These are phyloP conservation scores for Ophiostoma quercus DNA, from an alignment of 2,329 filamentous ascomycete species.

Conservation along the genomic window DNA sequence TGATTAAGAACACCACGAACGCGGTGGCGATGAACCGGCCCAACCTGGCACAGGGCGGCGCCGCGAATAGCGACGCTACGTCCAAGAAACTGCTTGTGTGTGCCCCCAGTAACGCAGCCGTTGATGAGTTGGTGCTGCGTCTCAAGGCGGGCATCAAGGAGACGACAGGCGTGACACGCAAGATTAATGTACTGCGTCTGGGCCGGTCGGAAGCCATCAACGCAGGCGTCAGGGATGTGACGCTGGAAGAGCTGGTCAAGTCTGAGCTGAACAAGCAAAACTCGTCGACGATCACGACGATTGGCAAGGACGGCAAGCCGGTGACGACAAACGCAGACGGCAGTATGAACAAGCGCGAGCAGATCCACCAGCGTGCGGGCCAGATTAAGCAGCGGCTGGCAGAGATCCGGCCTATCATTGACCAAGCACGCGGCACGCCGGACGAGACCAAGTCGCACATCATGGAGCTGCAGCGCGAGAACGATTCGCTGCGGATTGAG, in stretches of 20 bases:
- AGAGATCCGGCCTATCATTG: conserved; percentile 64
- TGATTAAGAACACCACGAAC: conserved; percentile 39
- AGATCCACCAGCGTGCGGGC: conserved; percentile 58
- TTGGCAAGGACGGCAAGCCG: conserved; percentile 20
- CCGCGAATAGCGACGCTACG: conserved; percentile 33
- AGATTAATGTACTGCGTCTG: conserved; percentile 81
- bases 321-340: conserved; percentile 14
- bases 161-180: conserved; percentile 62
- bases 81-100: conserved; percentile 90
- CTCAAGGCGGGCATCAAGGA: conserved; percentile 84
- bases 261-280: conserved; percentile 49
- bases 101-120: conserved; percentile 96
- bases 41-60: conserved; percentile 30
- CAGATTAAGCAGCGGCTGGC: conserved; percentile 72
- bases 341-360: conserved; percentile 49
- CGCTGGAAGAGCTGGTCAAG: conserved; percentile 85
- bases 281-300: conserved; percentile 8
- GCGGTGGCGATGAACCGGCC: conserved; percentile 45
- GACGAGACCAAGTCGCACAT: conserved; percentile 45
- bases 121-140: conserved; percentile 91
- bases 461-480: conserved; percentile 64
- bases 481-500: conserved; percentile 62
- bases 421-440: conserved; percentile 55
- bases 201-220: conserved; percentile 93
- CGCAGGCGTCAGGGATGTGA: conserved; percentile 79